Conservation (phyloP, 257 asterid species). For the Linderniella brevidens region DNA sequence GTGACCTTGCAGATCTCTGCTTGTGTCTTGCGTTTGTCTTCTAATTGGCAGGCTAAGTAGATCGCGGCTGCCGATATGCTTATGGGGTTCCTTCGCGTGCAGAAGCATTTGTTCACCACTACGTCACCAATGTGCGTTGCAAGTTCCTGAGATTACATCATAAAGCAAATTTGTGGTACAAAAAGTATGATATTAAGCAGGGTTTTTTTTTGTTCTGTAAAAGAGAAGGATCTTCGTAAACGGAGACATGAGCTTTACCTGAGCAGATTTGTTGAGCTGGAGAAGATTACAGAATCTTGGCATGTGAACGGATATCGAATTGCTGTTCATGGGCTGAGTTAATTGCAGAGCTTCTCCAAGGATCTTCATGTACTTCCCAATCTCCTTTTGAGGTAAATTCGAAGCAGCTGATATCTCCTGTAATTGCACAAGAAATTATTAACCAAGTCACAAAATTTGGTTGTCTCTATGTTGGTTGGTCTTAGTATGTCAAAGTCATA, state of each 20-base stretch:
- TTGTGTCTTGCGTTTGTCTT: conserved; percentile 92
- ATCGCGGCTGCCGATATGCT: conserved; percentile 98
- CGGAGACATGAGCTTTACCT: conserved; percentile 30
- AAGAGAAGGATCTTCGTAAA: not conserved
- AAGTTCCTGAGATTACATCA: conserved; percentile 47
- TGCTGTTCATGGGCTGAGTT: conserved; percentile 95
- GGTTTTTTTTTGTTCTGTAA: not conserved
- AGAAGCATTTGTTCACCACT: conserved; percentile 88
- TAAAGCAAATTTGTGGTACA: not conserved
- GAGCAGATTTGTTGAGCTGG: conserved; percentile 98
- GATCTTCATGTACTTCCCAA: conserved; percentile 92
- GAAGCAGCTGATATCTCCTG: conserved; percentile 97
- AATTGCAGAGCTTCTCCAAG: conserved; percentile 96
- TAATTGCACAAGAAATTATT: conserved; percentile 10
- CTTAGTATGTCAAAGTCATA: too few species aligned
- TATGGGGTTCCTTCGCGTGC: conserved; percentile 94
- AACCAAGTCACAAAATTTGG: conserved; percentile 10
- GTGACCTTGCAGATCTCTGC: conserved; percentile 98
- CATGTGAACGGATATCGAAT: conserved; percentile 95
- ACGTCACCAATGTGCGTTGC: conserved; percentile 98
- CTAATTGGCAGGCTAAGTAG: conserved; percentile 90
- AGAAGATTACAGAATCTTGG: conserved; percentile 97
- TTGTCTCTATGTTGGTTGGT: too few species aligned
- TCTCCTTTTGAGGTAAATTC: conserved; percentile 93
- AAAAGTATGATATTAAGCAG: too few species aligned